Evolutionary conservation across 2,329 filamentous ascomycete genomes (phyloP).

Genomic region (Fonsecaea nubica): DNA sequence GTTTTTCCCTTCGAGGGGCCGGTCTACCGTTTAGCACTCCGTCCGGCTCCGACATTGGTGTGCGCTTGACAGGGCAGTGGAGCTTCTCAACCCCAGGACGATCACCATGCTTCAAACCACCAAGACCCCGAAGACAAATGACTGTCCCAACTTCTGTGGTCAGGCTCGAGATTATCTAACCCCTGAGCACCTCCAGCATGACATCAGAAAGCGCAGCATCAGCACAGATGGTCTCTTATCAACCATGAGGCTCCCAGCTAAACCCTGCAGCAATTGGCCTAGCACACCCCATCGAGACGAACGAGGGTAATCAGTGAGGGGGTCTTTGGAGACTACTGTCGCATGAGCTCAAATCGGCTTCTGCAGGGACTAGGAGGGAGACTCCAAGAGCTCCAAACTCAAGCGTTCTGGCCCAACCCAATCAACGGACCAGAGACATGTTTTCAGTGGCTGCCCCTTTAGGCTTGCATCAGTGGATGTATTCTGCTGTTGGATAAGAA

Average conservation of each 20-base stretch:
- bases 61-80: neutral
- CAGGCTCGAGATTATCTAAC: neutral
- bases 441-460: constrained; percentile 28
- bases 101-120: neutral
- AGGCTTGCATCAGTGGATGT: constrained; percentile 8
- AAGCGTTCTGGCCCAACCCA: constrained; percentile 4
- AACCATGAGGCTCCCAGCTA: neutral
- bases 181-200: neutral
- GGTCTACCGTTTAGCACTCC: neutral
- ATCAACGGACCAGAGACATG: constrained; percentile 1
- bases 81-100: neutral
- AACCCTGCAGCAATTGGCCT: neutral
- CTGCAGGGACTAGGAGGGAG: constrained; percentile 27
- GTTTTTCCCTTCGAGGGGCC: neutral
- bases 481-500: constrained; percentile 4
- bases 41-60: neutral
- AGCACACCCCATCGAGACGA: neutral
- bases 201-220: neutral
- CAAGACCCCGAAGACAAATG: neutral
- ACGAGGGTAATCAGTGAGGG: constrained; percentile 3
- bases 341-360: constrained; percentile 24
- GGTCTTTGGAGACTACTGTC: neutral
- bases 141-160: neutral
- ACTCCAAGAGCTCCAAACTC: constrained; percentile 11
- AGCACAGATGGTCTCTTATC: neutral